Conservation (phyloP, 1,284 basidiomycete species). For the Lentinula novae-zelandiae region DNA sequence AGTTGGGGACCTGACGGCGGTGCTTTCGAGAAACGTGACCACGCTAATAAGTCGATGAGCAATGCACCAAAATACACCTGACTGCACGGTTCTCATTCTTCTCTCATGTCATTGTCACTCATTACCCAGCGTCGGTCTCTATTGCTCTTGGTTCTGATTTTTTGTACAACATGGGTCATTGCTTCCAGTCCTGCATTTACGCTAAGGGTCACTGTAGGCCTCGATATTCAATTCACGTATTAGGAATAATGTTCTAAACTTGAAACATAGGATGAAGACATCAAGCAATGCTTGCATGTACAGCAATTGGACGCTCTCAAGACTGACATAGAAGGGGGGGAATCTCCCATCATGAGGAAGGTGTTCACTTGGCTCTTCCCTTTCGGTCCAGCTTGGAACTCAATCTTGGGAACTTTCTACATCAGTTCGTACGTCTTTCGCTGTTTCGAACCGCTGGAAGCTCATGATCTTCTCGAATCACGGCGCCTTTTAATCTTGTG, state of each 20-base stretch:
- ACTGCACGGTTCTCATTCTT: background rate
- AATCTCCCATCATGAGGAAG: slow-evolving; percentile 71
- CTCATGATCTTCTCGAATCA: background rate
- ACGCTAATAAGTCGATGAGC: background rate
- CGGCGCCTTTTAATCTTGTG: background rate
- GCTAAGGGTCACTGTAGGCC: slow-evolving; percentile 7
- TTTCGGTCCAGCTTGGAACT: slow-evolving; percentile 85
- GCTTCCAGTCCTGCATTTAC: background rate
- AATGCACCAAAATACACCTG: background rate
- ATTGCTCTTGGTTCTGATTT: slow-evolving; percentile 36
- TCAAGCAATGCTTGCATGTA: slow-evolving; percentile 49
- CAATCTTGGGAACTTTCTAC: slow-evolving; percentile 86
- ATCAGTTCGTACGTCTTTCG: slow-evolving; percentile 76
- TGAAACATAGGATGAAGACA: slow-evolving; percentile 40
- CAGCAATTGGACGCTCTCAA: slow-evolving; percentile 58
- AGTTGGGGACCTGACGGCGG: background rate
- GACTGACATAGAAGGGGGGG: slow-evolving; percentile 50
- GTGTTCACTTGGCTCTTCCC: slow-evolving; percentile 80
- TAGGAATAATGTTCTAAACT: background rate
- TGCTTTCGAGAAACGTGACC: background rate
- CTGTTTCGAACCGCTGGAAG: slow-evolving; percentile 9
- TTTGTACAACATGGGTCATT: slow-evolving; percentile 14
- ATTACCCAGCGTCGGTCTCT: slow-evolving; percentile 11
- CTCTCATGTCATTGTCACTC: background rate
- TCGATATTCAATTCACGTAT: background rate